A percentile compares a stretch with the other conserved stretches of the same genome.
These are phyloP conservation scores for Amylostereum chailletii DNA, from an alignment of 1,284 basidiomycete genomes.

Conservation along the genomic window DNA sequence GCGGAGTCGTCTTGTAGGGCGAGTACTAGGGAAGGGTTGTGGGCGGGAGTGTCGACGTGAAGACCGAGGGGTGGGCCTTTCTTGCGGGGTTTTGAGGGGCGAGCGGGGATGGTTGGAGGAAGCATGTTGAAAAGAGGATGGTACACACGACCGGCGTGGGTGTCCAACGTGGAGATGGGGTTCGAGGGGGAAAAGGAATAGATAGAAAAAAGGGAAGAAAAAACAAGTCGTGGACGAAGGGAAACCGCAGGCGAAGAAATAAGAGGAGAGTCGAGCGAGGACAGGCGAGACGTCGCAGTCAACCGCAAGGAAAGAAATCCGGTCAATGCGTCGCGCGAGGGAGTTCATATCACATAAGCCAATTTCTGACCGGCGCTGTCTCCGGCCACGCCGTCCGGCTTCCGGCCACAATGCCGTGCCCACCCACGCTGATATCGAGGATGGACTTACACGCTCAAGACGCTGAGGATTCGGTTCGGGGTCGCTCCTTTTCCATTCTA, in stretches of 20 bases:
- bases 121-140: too few species aligned
- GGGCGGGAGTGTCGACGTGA: constrained; percentile 47
- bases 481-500: too few species aligned
- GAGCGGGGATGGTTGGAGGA: constrained; percentile 1
- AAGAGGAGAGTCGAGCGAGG: constrained; percentile 8
- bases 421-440: too few species aligned
- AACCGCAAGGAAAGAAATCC: too few species aligned
- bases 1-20: constrained; percentile 37
- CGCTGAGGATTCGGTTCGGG: too few species aligned
- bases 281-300: neutral
- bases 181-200: constrained; percentile 16
- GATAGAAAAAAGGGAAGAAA: constrained; percentile 20
- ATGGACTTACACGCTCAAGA: too few species aligned
- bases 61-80: constrained; percentile 49
- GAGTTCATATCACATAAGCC: too few species aligned
- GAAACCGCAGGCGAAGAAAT: constrained; percentile 7
- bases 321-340: too few species aligned
- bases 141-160: too few species aligned
- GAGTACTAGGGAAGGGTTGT: constrained; percentile 38
- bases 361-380: too few species aligned
- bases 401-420: too few species aligned
- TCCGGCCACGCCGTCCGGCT: too few species aligned
- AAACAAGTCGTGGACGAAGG: constrained; percentile 9
- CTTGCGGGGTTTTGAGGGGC: constrained; percentile 32
- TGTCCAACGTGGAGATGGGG: constrained; percentile 13